Conservation (phyloP, 768 basidiomycete genomes). For the Amanita polypyramis region DNA sequence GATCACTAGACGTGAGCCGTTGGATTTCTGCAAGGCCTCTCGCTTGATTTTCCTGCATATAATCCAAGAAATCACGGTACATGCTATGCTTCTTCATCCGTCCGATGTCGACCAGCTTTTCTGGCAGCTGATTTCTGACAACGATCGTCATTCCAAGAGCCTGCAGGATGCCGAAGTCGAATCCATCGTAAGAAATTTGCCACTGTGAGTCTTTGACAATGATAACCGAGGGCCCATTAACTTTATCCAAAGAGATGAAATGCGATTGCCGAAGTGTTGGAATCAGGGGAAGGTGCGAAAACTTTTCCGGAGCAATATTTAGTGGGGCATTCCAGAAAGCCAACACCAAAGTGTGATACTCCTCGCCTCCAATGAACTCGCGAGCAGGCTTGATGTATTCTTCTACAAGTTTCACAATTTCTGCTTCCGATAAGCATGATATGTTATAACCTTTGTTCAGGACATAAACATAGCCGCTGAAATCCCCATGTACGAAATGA, state of each 20-base stretch:
- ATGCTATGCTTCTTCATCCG: conserved; percentile 8
- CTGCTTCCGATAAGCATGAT: conserved; percentile 8
- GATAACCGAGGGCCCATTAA: conserved; percentile 16
- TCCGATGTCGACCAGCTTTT: conserved; percentile 13
- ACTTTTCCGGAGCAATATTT: neutral
- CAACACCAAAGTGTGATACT: neutral
- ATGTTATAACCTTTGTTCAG: conserved; percentile 19
- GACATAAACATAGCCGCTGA: conserved; percentile 11
- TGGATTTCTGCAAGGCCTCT: conserved; percentile 11
- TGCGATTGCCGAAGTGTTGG: neutral
- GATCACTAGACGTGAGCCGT: conserved; percentile 11
- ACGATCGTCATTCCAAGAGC: conserved; percentile 18
- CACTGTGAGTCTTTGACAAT: conserved; percentile 11
- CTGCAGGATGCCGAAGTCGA: conserved; percentile 12
- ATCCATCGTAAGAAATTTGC: conserved; percentile 1
- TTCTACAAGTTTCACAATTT: conserved; percentile 13
- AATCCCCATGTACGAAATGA: conserved; percentile 19
- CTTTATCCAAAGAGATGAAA: conserved; percentile 18
- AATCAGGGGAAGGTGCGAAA: neutral
- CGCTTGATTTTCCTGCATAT: conserved; percentile 8
- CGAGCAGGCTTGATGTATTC: conserved; percentile 5
- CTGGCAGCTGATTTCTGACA: conserved; percentile 11
- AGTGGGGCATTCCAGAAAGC: conserved; percentile 1
- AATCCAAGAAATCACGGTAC: conserved; percentile 13
- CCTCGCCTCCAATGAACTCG: neutral